phyloP scores from a whole-genome alignment of 2,329 filamentous ascomycete species.

The Alternaria brassicae region DNA sequence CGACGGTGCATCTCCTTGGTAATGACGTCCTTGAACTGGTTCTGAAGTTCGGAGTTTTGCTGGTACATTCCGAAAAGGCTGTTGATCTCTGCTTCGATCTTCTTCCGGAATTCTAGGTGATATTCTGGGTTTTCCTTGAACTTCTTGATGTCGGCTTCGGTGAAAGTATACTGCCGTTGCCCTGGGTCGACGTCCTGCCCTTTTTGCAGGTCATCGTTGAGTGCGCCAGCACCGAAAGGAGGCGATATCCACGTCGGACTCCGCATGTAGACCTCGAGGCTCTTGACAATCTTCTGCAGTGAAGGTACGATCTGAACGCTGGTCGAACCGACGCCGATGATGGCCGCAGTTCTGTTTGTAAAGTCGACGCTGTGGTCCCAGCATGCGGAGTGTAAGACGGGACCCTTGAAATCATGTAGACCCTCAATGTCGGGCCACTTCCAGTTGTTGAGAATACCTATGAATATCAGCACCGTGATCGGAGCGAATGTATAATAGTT shows the following conservation, averaged over 20 bases:
- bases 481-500: not conserved
- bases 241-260: conserved; percentile 52
- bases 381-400: conserved; percentile 53
- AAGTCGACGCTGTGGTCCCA: conserved; percentile 53
- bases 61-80: conserved; percentile 61
- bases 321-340: conserved; percentile 47
- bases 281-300: conserved; percentile 48
- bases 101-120: conserved; percentile 58
- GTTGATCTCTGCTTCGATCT: conserved; percentile 60
- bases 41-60: conserved; percentile 55
- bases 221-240: conserved; percentile 47
- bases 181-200: conserved; percentile 50
- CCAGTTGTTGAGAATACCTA: conserved; percentile 55
- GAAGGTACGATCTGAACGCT: conserved; percentile 49
- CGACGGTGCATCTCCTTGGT: conserved; percentile 53
- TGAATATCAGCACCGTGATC: conserved; percentile 47
- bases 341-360: conserved; percentile 37
- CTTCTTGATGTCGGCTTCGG: conserved; percentile 62
- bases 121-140: conserved; percentile 66
- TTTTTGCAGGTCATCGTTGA: conserved; percentile 44
- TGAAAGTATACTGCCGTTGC: conserved; percentile 54
- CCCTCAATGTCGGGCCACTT: conserved; percentile 55
- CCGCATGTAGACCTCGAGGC: conserved; percentile 48
- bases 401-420: conserved; percentile 53
- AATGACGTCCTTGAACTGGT: conserved; percentile 51